Base-by-base conservation (phyloP, 352 stramenopile species). In the Globisporangium polare region DNA sequence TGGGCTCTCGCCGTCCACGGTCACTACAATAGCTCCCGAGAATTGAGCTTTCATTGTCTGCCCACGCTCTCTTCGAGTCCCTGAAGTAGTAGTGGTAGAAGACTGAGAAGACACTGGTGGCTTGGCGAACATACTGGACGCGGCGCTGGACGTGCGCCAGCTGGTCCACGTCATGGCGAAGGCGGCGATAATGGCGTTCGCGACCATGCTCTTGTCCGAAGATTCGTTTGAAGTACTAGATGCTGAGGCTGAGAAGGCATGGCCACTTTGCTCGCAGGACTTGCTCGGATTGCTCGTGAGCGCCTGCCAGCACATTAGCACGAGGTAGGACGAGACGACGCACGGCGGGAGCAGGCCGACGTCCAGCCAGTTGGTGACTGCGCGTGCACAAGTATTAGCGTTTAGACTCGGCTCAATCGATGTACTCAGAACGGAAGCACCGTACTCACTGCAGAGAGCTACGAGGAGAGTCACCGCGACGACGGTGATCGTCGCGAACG, bases 401-500 rank as follows among this genome's bases (percentile, higher is more conserved):
- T n/a, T n/a, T n/a, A n/a, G n/a, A n/a, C n/a, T n/a, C n/a, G n/a
- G n/a, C n/a, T n/a, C n/a, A n/a, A n/a, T n/a, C n/a, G n/a, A n/a
- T n/a, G n/a, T n/a, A n/a, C n/a, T n/a, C n/a, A n/a, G n/a, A n/a
- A n/a, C n/a, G n/a, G n/a, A n/a, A n/a, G n/a, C n/a, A n/a, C n/a
- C n/a, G n/a, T n/a, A n/a, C 54, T 22, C n/a, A 70, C 63, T 59
- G 63, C 90, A 74, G 49, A 86, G 31, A 74, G 67, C 72, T 85
- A 94, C 56, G 71, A 88, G 50, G 17, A 97, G 5, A 2, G 88
- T 55, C 22, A 64, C 74, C 13, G 88, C 67, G 24, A 96, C 71
- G n/a, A 97, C 69, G 5, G 93, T 98, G 26, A 97, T 73, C 1
- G 90, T 89, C 39, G 82, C 94, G 66, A 96, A 96, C 5, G 85